A percentile compares a stretch with the other conserved stretches of the same genome.
phyloP scores from a whole-genome alignment of 306 rosid species.

The Amphicarpaea edgeworthii region DNA sequence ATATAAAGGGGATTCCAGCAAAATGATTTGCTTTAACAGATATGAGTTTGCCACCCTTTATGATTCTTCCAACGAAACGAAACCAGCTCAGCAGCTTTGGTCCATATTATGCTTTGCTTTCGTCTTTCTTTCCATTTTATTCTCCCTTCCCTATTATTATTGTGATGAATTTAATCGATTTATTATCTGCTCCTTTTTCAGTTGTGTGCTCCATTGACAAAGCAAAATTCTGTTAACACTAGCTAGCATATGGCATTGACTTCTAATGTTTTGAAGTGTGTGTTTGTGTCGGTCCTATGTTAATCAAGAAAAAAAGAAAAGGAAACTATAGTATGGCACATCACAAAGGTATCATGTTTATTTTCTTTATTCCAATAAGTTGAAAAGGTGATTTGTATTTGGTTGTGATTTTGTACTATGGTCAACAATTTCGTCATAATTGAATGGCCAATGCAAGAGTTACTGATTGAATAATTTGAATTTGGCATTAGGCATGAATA shows the following conservation, averaged over 20 bases:
- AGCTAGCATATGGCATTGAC: constrained; percentile 28
- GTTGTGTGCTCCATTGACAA: constrained; percentile 33
- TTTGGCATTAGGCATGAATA: neutral
- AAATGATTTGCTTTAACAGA: constrained; percentile 31
- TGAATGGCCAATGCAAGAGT: constrained; percentile 16
- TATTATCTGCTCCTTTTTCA: constrained; percentile 1
- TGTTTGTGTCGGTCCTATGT: constrained; percentile 16
- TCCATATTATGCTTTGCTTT: constrained; percentile 16
- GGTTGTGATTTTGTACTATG: neutral
- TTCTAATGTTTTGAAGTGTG: neutral
- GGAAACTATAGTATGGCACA: neutral
- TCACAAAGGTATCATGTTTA: neutral
- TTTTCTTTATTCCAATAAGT: constrained; percentile 2
- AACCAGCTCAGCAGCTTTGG: neutral
- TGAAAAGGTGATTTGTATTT: constrained; percentile 27
- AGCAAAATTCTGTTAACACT: constrained; percentile 20
- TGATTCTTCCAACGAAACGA: constrained; percentile 35
- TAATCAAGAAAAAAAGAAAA: neutral
- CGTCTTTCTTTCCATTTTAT: constrained; percentile 9
- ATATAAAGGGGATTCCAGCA: constrained; percentile 37
- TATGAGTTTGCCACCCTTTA: neutral
- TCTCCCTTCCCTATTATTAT: neutral
- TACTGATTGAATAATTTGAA: neutral
- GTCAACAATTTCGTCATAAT: constrained; percentile 13
- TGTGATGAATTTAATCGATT: constrained; percentile 1